Conservation (phyloP, 768 basidiomycete species). For the Cytidiella melzeri region DNA sequence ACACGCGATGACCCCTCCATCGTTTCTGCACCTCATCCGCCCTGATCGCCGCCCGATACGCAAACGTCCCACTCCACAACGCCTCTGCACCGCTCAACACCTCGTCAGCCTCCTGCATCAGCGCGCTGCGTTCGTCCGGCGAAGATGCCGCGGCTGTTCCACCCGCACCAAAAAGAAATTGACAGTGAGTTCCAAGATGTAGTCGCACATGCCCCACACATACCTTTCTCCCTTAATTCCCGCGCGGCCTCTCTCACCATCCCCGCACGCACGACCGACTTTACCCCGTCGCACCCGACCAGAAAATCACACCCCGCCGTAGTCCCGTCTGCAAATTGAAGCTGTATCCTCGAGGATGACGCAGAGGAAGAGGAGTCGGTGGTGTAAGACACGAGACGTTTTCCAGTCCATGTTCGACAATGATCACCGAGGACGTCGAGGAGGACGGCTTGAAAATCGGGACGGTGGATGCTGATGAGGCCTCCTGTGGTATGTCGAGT, state of each 20-base stretch:
- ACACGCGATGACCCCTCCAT: conserved; percentile 16
- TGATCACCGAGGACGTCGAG: conserved; percentile 44
- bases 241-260: conserved; percentile 29
- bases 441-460: conserved; percentile 59
- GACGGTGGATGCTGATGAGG: conserved; percentile 46
- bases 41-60: conserved; percentile 56
- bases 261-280: conserved; percentile 39
- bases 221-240: conserved; percentile 1
- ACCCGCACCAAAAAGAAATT: too few relatives aligned
- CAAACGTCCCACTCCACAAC: conserved; percentile 51
- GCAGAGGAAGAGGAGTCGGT: not conserved
- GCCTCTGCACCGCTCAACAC: conserved; percentile 39
- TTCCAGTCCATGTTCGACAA: too few relatives aligned
- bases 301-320: conserved; percentile 54
- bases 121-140: too few relatives aligned
- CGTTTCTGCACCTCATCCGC: conserved; percentile 22
- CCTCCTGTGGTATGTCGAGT: conserved; percentile 18
- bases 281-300: conserved; percentile 64
- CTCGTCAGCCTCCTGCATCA: conserved; percentile 30
- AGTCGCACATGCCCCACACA: too few relatives aligned
- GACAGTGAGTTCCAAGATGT: conserved; percentile 24
- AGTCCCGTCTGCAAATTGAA: conserved; percentile 59
- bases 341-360: conserved; percentile 28
- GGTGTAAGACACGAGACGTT: not conserved
- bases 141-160: too few relatives aligned